phyloP scores from a whole-genome alignment of 1,139 yeast genomes.

The Magnusiomyces paraingens region DNA sequence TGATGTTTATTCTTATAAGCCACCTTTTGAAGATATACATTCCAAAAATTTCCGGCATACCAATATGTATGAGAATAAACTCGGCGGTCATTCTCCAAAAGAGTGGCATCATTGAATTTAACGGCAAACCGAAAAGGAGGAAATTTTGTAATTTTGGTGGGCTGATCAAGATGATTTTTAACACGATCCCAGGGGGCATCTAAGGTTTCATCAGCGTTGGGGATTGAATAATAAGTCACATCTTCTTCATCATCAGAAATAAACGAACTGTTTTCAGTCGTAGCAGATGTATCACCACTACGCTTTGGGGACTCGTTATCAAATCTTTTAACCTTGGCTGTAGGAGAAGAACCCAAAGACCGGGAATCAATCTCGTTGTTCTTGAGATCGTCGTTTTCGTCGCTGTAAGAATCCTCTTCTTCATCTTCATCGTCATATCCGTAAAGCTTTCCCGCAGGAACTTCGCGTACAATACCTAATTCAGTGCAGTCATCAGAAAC shows the following conservation, averaged over 20 bases:
- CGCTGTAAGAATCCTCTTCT: background rate
- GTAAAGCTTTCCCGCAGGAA: constrained; percentile 1
- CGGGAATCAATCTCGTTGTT: background rate
- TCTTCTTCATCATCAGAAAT: constrained; percentile 14
- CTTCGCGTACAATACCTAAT: constrained; percentile 19
- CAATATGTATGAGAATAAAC: constrained; percentile 46
- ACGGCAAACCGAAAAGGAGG: constrained; percentile 51
- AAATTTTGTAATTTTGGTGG: constrained; percentile 31
- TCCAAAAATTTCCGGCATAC: constrained; percentile 57
- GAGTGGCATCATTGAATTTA: constrained; percentile 43
- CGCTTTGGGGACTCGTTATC: constrained; percentile 1
- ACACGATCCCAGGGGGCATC: constrained; percentile 13
- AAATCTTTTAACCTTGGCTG: background rate
- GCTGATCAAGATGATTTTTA: background rate
- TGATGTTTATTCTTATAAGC: constrained; percentile 39
- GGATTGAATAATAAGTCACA: constrained; percentile 20
- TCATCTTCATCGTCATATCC: constrained; percentile 6
- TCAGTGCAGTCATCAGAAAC: constrained; percentile 18
- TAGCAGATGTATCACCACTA: constrained; percentile 1
- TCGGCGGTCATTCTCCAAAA: constrained; percentile 37
- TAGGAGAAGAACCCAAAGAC: constrained; percentile 2
- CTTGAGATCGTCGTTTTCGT: constrained; percentile 1
- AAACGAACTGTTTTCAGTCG: background rate
- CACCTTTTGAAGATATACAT: constrained; percentile 45
- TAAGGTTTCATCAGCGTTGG: constrained; percentile 19